These are phyloP conservation scores for Mycena venus DNA, from an alignment of 768 basidiomycete species.

Conservation along the genomic window DNA sequence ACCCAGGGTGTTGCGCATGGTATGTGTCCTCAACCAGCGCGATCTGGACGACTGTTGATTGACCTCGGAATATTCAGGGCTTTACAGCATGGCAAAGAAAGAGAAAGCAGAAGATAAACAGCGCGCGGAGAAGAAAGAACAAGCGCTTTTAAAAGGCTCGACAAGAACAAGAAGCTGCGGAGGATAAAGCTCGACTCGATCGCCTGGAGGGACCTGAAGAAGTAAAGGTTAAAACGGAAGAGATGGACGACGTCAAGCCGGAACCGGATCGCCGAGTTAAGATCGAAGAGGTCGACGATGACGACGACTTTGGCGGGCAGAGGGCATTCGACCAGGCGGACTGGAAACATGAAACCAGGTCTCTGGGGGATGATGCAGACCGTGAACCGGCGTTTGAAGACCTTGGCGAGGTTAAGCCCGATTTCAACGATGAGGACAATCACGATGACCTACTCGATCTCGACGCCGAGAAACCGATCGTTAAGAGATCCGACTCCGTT, in stretches of 20 bases:
- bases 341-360: neutral
- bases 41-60: neutral
- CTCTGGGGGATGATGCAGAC: neutral
- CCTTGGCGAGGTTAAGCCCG: constrained; percentile 4
- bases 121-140: constrained; percentile 35
- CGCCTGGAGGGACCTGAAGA: constrained; percentile 33
- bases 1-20: constrained; percentile 29
- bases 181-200: constrained; percentile 30
- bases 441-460: constrained; percentile 32
- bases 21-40: neutral
- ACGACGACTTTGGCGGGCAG: constrained; percentile 23
- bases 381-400: neutral
- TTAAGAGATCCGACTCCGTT: constrained; percentile 25
- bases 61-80: constrained; percentile 8
- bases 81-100: constrained; percentile 32
- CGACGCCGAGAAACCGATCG: constrained; percentile 25
- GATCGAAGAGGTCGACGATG: constrained; percentile 29
- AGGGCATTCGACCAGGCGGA: constrained; percentile 6
- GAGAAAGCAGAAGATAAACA: constrained; percentile 38
- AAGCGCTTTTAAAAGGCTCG: constrained; percentile 32
- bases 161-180: constrained; percentile 36
- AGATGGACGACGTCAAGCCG: constrained; percentile 23
- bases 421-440: constrained; percentile 34
- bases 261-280: constrained; percentile 24
- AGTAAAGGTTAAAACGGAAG: constrained; percentile 34